These are phyloP conservation scores for Stagonosporopsis chrysanthemi DNA, from an alignment of 2,329 filamentous ascomycete species.

Conservation along the genomic window DNA sequence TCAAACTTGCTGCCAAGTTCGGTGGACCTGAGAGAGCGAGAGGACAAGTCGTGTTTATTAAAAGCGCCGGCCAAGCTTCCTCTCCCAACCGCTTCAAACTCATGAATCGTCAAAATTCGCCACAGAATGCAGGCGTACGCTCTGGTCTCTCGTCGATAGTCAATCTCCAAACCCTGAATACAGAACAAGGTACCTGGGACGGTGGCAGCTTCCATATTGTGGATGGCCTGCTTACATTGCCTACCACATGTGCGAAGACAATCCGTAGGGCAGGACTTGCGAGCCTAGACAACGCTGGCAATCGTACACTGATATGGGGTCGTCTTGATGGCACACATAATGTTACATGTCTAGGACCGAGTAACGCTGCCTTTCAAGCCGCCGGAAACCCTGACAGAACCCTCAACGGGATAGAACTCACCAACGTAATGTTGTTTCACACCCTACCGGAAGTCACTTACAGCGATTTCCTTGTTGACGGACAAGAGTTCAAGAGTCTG, in stretches of 20 bases:
- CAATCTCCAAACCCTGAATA: conserved; percentile 21
- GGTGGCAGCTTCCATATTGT: conserved; percentile 33
- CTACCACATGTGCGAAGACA: conserved; percentile 22
- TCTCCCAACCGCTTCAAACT: conserved; percentile 21
- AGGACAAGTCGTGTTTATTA: conserved; percentile 35
- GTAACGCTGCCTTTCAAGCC: conserved; percentile 24
- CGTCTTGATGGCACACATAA: conserved; percentile 28
- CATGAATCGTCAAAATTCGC: conserved; percentile 15
- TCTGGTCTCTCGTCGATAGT: conserved; percentile 29
- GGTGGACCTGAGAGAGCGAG: conserved; percentile 20
- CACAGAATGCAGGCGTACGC: conserved; percentile 13
- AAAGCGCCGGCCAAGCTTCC: conserved; percentile 9
- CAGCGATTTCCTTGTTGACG: conserved; percentile 29
- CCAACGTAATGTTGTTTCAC: conserved; percentile 24
- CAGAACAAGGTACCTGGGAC: conserved; percentile 24
- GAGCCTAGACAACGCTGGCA: conserved; percentile 27
- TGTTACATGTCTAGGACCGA: conserved; percentile 30
- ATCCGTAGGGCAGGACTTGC: conserved; percentile 26
- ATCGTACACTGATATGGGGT: conserved; percentile 25
- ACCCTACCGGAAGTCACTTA: conserved; percentile 29
- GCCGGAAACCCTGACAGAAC: conserved; percentile 23
- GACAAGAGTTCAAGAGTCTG: conserved; percentile 28
- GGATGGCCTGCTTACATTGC: conserved; percentile 27
- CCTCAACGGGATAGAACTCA: conserved; percentile 19
- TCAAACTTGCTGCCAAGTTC: conserved; percentile 23